A percentile compares a stretch with the other conserved stretches of the same genome.
phyloP scores from a whole-genome alignment of 768 basidiomycete species.

The Chlorophyllum brunneum region DNA sequence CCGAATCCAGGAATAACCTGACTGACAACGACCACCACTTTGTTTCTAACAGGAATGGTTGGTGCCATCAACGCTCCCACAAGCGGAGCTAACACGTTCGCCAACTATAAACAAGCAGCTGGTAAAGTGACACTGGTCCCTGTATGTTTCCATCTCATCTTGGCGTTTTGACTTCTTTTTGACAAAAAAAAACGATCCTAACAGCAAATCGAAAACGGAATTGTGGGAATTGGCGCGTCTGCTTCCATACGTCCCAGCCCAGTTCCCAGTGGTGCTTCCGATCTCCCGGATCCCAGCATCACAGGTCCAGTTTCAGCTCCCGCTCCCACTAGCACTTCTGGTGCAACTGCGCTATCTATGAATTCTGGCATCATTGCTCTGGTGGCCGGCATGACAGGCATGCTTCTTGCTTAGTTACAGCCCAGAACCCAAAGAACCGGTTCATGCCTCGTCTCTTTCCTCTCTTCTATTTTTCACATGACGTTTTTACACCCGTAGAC shows the following conservation, averaged over 20 bases:
- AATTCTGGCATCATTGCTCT: neutral
- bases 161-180: neutral
- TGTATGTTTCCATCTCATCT: conserved; percentile 23
- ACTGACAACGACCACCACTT: no score
- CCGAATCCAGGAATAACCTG: no score
- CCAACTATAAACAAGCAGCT: conserved; percentile 31
- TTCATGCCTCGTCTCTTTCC: no score
- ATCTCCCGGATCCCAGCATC: conserved; percentile 18
- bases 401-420: conserved; percentile 11
- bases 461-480: no score
- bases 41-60: conserved; percentile 49
- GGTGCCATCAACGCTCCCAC: conserved; percentile 51
- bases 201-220: conserved; percentile 37
- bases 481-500: no score
- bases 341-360: neutral
- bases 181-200: neutral
- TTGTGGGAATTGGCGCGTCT: conserved; percentile 45
- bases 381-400: conserved; percentile 3
- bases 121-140: conserved; percentile 23
- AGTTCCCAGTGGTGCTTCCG: conserved; percentile 27
- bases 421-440: no score
- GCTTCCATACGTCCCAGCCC: conserved; percentile 43
- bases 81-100: conserved; percentile 41
- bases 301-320: conserved; percentile 13
- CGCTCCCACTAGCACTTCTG: conserved; percentile 10